Evolutionary conservation across 176 grass and related monocot genomes (phyloP), one percentile per base, ranked within the genome.

Genomic region (Eremochloa ophiuroides): DNA sequence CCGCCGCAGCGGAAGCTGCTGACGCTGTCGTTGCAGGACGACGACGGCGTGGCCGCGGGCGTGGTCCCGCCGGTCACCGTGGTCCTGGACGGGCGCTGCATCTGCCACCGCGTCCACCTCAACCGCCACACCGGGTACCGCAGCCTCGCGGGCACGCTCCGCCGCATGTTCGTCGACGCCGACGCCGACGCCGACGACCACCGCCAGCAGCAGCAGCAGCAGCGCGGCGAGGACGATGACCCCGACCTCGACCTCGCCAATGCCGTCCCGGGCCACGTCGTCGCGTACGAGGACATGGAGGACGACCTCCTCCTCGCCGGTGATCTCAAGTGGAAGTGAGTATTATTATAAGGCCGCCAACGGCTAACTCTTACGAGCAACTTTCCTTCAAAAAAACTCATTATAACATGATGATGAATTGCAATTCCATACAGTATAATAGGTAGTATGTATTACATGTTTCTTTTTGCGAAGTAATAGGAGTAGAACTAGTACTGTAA

Each of bases 271-370:
- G 94, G 94, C 4, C 82, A 97, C 61, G 77, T 97, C 28, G 92
- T 97, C 14, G 94, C 94, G 8, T 97, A 97, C 53, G 94, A 94
- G 85, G 94, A 97, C 84, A 85, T 97, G 87, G 94, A 97, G 87
- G 85, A 94, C 29, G 94, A 97, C 62, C 94, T 97, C 28, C 87
- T 97, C 42, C 92, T 97, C 59, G 94, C 87, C 26, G 94, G 94
- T 6, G 94, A 97, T 85, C 94, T 97, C 73, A 92, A 84, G 60
- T 97, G 94, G 92, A 97, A 86, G 94, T 97, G 74, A 80, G 9
- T 42, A 42, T 10, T 42, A 58, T 12, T 59, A 0, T 59, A 59
- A 53, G 20, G 50, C 50, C 20, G 48, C 48, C 48, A 51, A n/a
- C 7, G 50, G 50, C 35, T 16, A 58, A 1, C 17, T 74, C 50